A percentile compares a stretch with the other conserved stretches of the same genome.
phyloP scores from a whole-genome alignment of 805 yeast genomes.

The Candida broadrunensis region DNA sequence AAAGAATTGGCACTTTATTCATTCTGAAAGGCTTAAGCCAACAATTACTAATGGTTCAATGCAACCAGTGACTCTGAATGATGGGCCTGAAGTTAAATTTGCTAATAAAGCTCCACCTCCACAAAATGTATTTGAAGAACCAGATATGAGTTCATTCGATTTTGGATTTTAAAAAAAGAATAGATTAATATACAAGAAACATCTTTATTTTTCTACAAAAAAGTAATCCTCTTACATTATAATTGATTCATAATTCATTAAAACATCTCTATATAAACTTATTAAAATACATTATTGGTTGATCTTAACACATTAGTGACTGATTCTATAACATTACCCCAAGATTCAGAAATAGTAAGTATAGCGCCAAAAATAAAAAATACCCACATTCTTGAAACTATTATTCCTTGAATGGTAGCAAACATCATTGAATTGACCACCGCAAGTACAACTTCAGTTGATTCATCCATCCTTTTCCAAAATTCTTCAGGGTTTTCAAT shows the following conservation, averaged over 20 bases:
- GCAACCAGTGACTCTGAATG: not conserved
- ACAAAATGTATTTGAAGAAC: conserved; percentile 58
- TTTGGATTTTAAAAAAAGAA: conserved; percentile 30
- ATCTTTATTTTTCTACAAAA: too few relatives aligned
- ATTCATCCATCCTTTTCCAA: conserved; percentile 10
- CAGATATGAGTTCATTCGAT: conserved; percentile 73
- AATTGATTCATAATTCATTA: not conserved
- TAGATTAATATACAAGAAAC: conserved; percentile 1
- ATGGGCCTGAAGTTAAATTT: not conserved
- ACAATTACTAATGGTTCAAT: not conserved
- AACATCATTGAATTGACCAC: conserved; percentile 13
- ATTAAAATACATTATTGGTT: conserved; percentile 3
- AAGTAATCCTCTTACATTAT: too few relatives aligned
- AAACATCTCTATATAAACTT: too few relatives aligned
- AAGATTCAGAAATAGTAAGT: conserved; percentile 11
- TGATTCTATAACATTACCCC: conserved; percentile 8
- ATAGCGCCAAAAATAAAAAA: conserved; percentile 12
- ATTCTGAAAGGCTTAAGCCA: conserved; percentile 9
- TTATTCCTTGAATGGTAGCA: conserved; percentile 12
- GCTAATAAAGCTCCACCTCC: conserved; percentile 38
- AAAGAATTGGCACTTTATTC: conserved; percentile 62
- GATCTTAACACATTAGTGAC: conserved; percentile 3
- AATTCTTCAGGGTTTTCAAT: conserved; percentile 1
- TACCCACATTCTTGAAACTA: conserved; percentile 15
- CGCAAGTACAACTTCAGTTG: conserved; percentile 13